A percentile compares a stretch with the other conserved stretches of the same genome.
phyloP scores from a whole-genome alignment of 2,329 filamentous ascomycete species.

The Aspergillus oerlinghausenensis region DNA sequence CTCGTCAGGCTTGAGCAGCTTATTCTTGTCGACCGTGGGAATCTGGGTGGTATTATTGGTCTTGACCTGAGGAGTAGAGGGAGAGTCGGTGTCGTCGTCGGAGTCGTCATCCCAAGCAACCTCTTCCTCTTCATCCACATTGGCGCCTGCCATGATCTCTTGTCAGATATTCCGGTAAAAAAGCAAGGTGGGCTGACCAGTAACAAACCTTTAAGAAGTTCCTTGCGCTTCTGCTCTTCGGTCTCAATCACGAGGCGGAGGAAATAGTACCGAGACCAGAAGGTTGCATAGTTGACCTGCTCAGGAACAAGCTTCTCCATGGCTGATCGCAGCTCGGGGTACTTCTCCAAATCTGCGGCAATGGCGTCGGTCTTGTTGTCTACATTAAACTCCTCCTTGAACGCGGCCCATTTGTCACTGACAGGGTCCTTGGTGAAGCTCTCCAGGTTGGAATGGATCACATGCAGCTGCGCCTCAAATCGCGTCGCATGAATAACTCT shows the following conservation, averaged over 20 bases:
- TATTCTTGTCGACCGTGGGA: constrained; percentile 29
- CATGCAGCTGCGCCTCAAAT: constrained; percentile 92
- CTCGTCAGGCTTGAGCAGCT: constrained; percentile 58
- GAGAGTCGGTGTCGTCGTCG: constrained; percentile 48
- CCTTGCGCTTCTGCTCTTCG: constrained; percentile 80
- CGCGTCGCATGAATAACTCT: constrained; percentile 90
- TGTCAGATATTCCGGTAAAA: constrained; percentile 5
- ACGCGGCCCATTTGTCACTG: constrained; percentile 68
- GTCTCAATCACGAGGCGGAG: constrained; percentile 87
- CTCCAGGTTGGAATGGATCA: constrained; percentile 80
- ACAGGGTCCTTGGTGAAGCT: constrained; percentile 79
- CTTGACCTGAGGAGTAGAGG: constrained; percentile 40
- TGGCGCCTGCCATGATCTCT: constrained; percentile 29
- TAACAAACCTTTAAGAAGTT: constrained; percentile 78
- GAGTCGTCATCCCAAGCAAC: constrained; percentile 69
- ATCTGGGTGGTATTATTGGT: constrained; percentile 34
- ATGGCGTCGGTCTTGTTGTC: constrained; percentile 83
- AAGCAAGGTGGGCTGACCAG: background rate
- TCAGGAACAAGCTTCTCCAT: constrained; percentile 98
- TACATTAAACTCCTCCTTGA: constrained; percentile 70
- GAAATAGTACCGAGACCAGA: constrained; percentile 97
- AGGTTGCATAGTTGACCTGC: constrained; percentile 78
- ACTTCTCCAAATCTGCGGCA: constrained; percentile 74
- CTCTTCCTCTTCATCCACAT: constrained; percentile 65
- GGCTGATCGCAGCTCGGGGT: constrained; percentile 74